These are phyloP conservation scores for Colletotrichum musae DNA, from an alignment of 2,329 filamentous ascomycete species.

Conservation along the genomic window DNA sequence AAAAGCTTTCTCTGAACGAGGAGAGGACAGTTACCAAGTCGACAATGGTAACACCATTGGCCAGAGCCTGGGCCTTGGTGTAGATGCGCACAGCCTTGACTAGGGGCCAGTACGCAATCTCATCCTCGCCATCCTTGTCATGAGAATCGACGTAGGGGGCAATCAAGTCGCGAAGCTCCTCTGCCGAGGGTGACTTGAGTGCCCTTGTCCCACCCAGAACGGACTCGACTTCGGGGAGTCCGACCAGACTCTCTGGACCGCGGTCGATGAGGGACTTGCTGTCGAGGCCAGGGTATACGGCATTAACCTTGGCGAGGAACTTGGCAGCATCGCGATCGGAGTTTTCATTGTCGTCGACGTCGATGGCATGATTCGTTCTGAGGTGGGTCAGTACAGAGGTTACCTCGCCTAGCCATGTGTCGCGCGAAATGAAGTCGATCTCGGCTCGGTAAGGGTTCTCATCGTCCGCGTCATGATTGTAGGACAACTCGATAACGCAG, in stretches of 20 bases:
- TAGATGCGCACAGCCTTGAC: conserved; percentile 64
- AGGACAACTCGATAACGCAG: conserved; percentile 72
- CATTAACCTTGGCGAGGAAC: conserved; percentile 59
- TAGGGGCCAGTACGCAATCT: conserved; percentile 59
- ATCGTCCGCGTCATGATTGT: conserved; percentile 62
- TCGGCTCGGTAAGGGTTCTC: conserved; percentile 63
- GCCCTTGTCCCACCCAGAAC: conserved; percentile 4
- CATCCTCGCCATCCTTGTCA: neutral
- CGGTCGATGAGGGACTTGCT: neutral
- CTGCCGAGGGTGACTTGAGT: neutral
- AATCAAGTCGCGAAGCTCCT: conserved; percentile 4
- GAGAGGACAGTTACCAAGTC: conserved; percentile 59
- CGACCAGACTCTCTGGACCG: neutral
- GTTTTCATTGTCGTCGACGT: conserved; percentile 45
- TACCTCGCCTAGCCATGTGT: conserved; percentile 69
- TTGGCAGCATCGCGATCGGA: conserved; percentile 51
- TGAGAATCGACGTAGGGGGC: conserved; percentile 13
- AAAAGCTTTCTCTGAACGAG: neutral
- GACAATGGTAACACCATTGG: conserved; percentile 53
- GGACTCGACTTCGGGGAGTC: neutral
- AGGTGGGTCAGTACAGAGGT: conserved; percentile 63
- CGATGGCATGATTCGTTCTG: conserved; percentile 46
- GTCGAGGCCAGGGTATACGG: conserved; percentile 58
- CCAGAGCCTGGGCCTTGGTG: conserved; percentile 50
- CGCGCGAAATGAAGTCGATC: conserved; percentile 68